Evolutionary conservation across 2,329 filamentous ascomycete genomes (phyloP).

Genomic region (Geosmithia putterillii): DNA sequence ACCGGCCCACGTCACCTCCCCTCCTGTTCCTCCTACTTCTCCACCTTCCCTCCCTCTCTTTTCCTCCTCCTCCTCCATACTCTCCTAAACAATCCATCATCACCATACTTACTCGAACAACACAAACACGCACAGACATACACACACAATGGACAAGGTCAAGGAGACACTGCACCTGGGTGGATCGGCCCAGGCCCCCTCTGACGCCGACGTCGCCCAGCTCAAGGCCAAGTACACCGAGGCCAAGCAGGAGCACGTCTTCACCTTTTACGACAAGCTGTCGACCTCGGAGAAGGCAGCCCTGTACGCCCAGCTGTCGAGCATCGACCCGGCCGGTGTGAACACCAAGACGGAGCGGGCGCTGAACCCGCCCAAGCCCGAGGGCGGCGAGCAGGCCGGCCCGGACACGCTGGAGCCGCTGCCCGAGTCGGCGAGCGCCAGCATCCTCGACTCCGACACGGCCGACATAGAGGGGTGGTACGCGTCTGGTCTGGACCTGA

Average conservation of each 20-base stretch:
- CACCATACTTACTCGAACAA: not conserved
- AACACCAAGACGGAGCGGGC: slow-evolving; percentile 76
- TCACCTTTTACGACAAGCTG: slow-evolving; percentile 74
- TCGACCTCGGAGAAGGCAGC: slow-evolving; percentile 57
- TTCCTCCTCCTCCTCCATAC: not conserved
- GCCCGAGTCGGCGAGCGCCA: slow-evolving; percentile 74
- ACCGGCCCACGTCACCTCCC: not conserved
- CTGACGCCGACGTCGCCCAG: slow-evolving; percentile 40
- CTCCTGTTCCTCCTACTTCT: slow-evolving; percentile 1
- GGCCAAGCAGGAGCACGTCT: slow-evolving; percentile 67
- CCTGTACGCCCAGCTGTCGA: slow-evolving; percentile 70
- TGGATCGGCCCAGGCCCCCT: slow-evolving; percentile 6
- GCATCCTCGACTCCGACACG: slow-evolving; percentile 76
- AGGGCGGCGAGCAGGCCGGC: slow-evolving; percentile 25
- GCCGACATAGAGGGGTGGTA: slow-evolving; percentile 79
- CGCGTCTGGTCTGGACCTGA: slow-evolving; percentile 65
- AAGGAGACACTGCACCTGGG: slow-evolving; percentile 27
- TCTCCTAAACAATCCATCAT: not conserved
- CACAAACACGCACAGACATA: not conserved
- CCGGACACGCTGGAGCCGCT: slow-evolving; percentile 65
- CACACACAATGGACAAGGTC: slow-evolving; percentile 28
- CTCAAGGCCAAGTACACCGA: slow-evolving; percentile 64
- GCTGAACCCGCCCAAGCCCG: slow-evolving; percentile 61
- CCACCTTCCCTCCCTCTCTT: not conserved
- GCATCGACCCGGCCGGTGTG: slow-evolving; percentile 76